Conservation (phyloP, 2,329 filamentous ascomycete genomes). For the Harringtonia lauricola region DNA sequence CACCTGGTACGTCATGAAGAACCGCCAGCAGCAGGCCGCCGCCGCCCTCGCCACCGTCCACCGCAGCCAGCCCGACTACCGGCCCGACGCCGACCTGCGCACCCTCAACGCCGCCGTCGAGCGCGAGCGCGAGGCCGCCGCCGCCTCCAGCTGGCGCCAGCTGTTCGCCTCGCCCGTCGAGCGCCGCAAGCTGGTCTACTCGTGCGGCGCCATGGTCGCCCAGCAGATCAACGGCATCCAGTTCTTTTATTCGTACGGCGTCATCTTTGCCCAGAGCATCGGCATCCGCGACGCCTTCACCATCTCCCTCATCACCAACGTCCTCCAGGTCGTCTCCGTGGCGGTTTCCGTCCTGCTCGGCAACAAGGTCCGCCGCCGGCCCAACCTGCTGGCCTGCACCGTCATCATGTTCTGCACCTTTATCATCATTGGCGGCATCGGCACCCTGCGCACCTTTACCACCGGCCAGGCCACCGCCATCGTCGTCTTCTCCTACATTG, state of each 20-base stretch:
- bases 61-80: constrained; percentile 19
- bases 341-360: background rate
- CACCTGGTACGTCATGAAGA: constrained; percentile 24
- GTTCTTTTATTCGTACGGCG: constrained; percentile 1
- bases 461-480: background rate
- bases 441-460: background rate
- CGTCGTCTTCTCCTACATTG: background rate
- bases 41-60: constrained; percentile 18
- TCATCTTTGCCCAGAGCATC: background rate
- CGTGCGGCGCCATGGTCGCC: background rate
- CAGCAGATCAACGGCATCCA: background rate
- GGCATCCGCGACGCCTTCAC: background rate
- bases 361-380: background rate
- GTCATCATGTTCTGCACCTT: background rate
- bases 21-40: constrained; percentile 21
- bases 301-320: background rate
- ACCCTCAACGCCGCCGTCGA: constrained; percentile 18
- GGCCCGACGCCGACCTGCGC: constrained; percentile 18
- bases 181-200: background rate
- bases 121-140: constrained; percentile 17
- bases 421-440: background rate
- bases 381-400: background rate
- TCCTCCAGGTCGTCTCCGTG: background rate
- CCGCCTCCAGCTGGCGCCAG: constrained; percentile 22
- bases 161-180: background rate